Percentiles rank a stretch among this genome's conserved stretches.
These are phyloP conservation scores for Ustilago sp. DNA, from an alignment of 1,284 basidiomycete species.

Conservation along the genomic window DNA sequence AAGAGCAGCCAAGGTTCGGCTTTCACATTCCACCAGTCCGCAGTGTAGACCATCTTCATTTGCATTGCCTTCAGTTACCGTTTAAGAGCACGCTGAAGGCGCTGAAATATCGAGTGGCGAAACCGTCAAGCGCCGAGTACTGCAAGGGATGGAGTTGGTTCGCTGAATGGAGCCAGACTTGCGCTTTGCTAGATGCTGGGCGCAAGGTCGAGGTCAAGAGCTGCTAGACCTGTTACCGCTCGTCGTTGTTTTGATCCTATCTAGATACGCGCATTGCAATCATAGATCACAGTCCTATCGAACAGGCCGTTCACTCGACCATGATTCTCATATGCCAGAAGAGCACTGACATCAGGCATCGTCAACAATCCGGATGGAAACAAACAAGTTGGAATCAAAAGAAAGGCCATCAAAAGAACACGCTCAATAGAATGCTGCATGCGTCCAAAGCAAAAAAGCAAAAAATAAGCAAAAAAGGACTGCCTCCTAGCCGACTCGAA, in stretches of 20 bases:
- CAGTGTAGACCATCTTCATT: slow-evolving; percentile 82
- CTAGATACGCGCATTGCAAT: background rate
- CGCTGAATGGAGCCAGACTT: slow-evolving; percentile 76
- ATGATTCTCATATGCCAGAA: too few relatives aligned
- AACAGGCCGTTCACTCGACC: background rate
- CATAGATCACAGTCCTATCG: background rate
- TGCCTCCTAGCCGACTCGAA: slow-evolving; percentile 59
- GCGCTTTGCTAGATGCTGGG: slow-evolving; percentile 76
- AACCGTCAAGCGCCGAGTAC: slow-evolving; percentile 61
- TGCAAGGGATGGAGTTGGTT: slow-evolving; percentile 84
- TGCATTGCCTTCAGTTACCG: slow-evolving; percentile 81
- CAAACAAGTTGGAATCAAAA: background rate
- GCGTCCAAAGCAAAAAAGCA: background rate
- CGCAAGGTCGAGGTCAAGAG: slow-evolving; percentile 72
- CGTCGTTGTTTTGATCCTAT: background rate
- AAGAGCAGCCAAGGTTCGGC: slow-evolving; percentile 54
- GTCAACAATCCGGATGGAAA: too few relatives aligned
- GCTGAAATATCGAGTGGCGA: slow-evolving; percentile 76
- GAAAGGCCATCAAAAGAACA: too few relatives aligned
- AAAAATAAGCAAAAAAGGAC: background rate
- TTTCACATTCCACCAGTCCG: slow-evolving; percentile 79
- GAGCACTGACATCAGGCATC: background rate
- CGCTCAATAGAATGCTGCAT: too few relatives aligned
- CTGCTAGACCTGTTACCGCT: slow-evolving; percentile 17
- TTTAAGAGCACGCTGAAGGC: slow-evolving; percentile 73